phyloP scores from a whole-genome alignment of 495 filamentous ascomycete species.

The Neohortaea acidophila region DNA sequence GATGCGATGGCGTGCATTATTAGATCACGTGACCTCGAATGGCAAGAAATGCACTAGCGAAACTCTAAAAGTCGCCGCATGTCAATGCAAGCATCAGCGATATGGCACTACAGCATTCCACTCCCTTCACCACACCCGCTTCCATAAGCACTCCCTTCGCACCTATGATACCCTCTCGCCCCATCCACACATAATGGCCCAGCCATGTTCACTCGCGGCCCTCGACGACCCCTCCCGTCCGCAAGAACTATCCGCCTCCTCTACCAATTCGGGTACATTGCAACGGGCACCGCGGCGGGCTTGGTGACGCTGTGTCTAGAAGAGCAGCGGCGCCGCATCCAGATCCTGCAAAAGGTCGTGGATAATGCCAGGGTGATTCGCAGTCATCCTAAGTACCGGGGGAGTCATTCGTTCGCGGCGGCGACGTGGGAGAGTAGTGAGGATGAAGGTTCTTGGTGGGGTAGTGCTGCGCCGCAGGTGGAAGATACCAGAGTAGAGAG shows the following conservation, averaged over 20 bases:
- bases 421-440: neutral
- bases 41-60: neutral
- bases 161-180: too few relatives aligned
- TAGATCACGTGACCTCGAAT: too few relatives aligned
- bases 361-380: constrained; percentile 17
- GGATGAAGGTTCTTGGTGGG: neutral
- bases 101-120: too few relatives aligned
- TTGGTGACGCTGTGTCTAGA: constrained; percentile 12
- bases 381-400: constrained; percentile 9
- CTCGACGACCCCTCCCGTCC: constrained; percentile 15
- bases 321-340: constrained; percentile 14
- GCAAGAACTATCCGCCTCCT: constrained; percentile 12
- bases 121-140: too few relatives aligned
- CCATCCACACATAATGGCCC: constrained; percentile 6
- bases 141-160: too few relatives aligned
- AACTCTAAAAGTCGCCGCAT: neutral
- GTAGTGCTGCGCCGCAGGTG: neutral
- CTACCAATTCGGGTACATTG: constrained; percentile 18
- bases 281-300: constrained; percentile 14
- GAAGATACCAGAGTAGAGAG: too few relatives aligned
- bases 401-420: constrained; percentile 5
- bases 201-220: constrained; percentile 9
- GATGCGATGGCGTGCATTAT: neutral
- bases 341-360: constrained; percentile 10
- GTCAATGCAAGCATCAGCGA: neutral